Evolutionary conservation across 2,329 filamentous ascomycete genomes (phyloP), one percentile per base, ranked within the genome.

Genomic region (Pseudomassariella vexata): DNA sequence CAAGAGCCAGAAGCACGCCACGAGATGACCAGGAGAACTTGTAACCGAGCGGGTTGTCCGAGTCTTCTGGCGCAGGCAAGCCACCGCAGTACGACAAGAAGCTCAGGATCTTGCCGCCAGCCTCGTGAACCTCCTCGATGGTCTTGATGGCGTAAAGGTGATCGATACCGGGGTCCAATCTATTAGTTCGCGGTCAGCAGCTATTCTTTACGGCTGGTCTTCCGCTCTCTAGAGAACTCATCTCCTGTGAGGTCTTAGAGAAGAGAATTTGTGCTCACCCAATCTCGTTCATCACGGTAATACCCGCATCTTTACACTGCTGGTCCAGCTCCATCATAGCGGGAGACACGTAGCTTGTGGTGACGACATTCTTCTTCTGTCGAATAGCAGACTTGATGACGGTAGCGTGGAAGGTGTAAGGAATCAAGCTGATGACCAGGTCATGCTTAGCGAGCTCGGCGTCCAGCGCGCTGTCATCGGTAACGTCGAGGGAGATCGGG

Each of bases 261-360:
- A n/a, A n/a, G n/a, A n/a, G n/a, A n/a, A n/a, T n/a, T n/a, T n/a
- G n/a, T n/a, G n/a, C n/a, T n/a, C n/a, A n/a, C n/a, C 87, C 87
- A 55, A 94, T 94, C 74, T 96, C 90, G 65, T 96, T 95, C 84
- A 95, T 89, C 56, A 95, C 89, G 9, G 87, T 94, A 56, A 95
- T 95, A 40, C 88, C 89, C 12, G 90, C 90, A 42, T 82, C 84
- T 73, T 95, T 94, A 58, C 75, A 79, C 49, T 82, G 68, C 49
- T 79, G 69, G 52, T 95, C 83, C 30, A 96, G 78, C 68, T 89
- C 90, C 65, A 82, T 63, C 88, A 95, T 95, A 44, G 86, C 85
- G 4, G 87, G 87, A 5, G 85, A 94, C 46, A 95, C 85, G 56
- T 96, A 96, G 45, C 79, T 87, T 19, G 90, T 95, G 37, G 90